phyloP scores from a whole-genome alignment of 2,329 filamentous ascomycete species.

The Xylariaceae sp. region DNA sequence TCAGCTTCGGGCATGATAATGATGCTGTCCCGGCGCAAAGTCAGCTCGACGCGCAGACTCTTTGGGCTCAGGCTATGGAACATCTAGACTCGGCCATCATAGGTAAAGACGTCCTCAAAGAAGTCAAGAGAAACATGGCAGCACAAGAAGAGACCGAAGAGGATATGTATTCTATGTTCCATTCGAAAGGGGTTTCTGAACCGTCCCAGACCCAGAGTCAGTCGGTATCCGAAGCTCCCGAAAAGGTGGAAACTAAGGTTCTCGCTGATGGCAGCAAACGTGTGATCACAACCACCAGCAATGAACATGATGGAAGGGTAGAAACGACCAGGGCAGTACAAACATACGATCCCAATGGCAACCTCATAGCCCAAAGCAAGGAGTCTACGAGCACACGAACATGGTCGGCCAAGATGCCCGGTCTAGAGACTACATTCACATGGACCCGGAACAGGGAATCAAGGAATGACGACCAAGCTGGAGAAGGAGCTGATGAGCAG shows the following conservation, averaged over 20 bases:
- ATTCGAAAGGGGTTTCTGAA: neutral
- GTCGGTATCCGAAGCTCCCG: neutral
- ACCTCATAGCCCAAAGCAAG: slow-evolving; percentile 14
- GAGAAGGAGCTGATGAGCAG: neutral
- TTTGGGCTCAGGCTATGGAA: neutral
- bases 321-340: slow-evolving; percentile 15
- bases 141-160: neutral
- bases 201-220: neutral
- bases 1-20: neutral
- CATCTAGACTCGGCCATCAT: neutral
- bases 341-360: slow-evolving; percentile 21
- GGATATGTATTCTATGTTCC: slow-evolving; percentile 1
- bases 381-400: slow-evolving; percentile 13
- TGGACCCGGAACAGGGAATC: slow-evolving; percentile 7
- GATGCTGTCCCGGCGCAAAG: neutral
- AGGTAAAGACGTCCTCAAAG: neutral
- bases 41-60: neutral
- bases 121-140: neutral
- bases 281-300: slow-evolving; percentile 14
- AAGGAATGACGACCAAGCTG: neutral
- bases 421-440: slow-evolving; percentile 11
- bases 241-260: slow-evolving; percentile 6
- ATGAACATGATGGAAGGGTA: slow-evolving; percentile 8
- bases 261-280: slow-evolving; percentile 24
- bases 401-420: slow-evolving; percentile 14